Percentiles rank a stretch among this genome's conserved stretches.
Conservation (phyloP, 1,139 yeast species). For the Geotrichum bryndzae region DNA sequence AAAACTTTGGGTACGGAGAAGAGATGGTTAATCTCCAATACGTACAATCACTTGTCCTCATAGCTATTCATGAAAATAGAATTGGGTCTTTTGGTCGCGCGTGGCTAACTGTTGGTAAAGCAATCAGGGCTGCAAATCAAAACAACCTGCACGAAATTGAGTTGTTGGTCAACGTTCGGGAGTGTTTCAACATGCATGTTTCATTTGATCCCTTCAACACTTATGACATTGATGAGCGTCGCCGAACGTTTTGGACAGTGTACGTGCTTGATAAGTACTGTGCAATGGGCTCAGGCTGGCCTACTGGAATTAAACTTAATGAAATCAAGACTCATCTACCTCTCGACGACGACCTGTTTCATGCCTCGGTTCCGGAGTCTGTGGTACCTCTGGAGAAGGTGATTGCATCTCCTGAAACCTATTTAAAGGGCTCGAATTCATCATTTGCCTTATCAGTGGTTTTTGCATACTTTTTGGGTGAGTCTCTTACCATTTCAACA, state of each 20-base stretch:
- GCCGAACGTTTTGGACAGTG: constrained; percentile 32
- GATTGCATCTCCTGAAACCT: constrained; percentile 18
- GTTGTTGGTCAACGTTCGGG: neutral
- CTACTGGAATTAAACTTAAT: constrained; percentile 22
- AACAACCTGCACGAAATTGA: constrained; percentile 26
- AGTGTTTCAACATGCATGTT: neutral
- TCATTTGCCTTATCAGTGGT: constrained; percentile 10
- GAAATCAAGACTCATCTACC: constrained; percentile 28
- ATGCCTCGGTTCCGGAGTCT: constrained; percentile 16
- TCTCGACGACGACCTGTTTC: constrained; percentile 22
- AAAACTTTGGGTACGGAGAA: constrained; percentile 21
- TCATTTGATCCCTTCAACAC: constrained; percentile 16
- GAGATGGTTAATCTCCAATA: constrained; percentile 22
- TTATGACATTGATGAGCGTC: constrained; percentile 27
- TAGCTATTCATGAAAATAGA: constrained; percentile 28
- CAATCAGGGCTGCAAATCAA: constrained; percentile 27
- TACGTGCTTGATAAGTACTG: constrained; percentile 27
- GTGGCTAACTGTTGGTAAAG: constrained; percentile 32
- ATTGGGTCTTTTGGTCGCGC: constrained; percentile 29
- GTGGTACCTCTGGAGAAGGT: constrained; percentile 15
- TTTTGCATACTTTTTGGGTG: constrained; percentile 11
- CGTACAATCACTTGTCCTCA: constrained; percentile 27
- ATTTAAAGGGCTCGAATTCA: constrained; percentile 3
- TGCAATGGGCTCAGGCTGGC: constrained; percentile 31
- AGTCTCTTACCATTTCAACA: constrained; percentile 11